These are phyloP conservation scores for Singerocomus rubriflavus DNA, from an alignment of 1,284 basidiomycete species.

Conservation along the genomic window DNA sequence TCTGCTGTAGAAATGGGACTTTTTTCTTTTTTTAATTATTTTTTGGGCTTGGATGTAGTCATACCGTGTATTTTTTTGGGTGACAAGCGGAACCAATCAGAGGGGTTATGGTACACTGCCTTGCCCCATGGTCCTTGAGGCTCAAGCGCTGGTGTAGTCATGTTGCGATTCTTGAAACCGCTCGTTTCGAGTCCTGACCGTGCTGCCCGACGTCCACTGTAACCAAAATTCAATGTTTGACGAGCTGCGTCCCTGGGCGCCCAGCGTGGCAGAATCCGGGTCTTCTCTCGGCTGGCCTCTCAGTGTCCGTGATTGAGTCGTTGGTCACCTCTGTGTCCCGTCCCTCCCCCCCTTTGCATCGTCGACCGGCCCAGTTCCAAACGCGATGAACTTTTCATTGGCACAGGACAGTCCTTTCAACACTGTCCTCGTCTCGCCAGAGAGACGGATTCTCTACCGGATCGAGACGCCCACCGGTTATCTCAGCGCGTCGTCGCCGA, in stretches of 20 bases:
- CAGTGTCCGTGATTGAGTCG: conserved; percentile 14
- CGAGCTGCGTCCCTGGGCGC: conserved; percentile 19
- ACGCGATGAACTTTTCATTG: conserved; percentile 32
- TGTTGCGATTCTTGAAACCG: conserved; percentile 10
- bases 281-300: conserved; percentile 32
- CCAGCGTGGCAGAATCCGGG: conserved; percentile 34
- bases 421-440: conserved; percentile 30
- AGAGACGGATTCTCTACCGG: conserved; percentile 29
- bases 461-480: conserved; percentile 25
- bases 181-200: not conserved
- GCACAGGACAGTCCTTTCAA: conserved; percentile 33
- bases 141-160: conserved; percentile 10
- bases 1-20: too few relatives aligned
- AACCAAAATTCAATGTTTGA: not conserved
- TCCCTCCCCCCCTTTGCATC: conserved; percentile 4
- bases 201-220: conserved; percentile 5
- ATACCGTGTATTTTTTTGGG: conserved; percentile 6
- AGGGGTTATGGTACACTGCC: conserved; percentile 26
- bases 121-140: conserved; percentile 14
- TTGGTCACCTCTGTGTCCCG: conserved; percentile 9
- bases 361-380: not conserved
- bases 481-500: conserved; percentile 3
- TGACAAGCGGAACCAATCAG: conserved; percentile 25
- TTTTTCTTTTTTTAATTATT: too few relatives aligned
- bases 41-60: not conserved